Conservation (phyloP, 495 filamentous ascomycete species). For the Penicillium fimorum region DNA sequence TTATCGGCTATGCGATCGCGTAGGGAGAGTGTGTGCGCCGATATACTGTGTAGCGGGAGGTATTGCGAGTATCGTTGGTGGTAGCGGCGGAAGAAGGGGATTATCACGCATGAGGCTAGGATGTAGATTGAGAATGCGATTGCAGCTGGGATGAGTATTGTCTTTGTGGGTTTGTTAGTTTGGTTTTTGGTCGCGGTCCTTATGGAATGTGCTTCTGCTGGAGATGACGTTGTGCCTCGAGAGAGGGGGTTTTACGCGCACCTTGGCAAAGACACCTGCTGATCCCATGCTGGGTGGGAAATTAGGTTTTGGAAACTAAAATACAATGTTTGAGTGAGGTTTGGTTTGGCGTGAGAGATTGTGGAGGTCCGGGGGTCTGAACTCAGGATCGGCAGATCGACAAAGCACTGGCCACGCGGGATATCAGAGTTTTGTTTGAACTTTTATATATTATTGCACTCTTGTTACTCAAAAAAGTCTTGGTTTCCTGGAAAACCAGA, state of each 20-base stretch:
- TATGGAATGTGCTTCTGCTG: no score
- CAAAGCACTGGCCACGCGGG: background rate
- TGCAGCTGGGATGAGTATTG: slow-evolving; percentile 71
- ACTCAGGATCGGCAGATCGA: slow-evolving; percentile 5
- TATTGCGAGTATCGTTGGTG: slow-evolving; percentile 71
- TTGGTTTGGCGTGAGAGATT: background rate
- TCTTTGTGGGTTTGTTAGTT: slow-evolving; percentile 48
- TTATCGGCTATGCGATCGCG: slow-evolving; percentile 59
- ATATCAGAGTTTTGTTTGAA: background rate
- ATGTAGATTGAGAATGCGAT: slow-evolving; percentile 77
- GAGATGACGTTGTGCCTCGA: background rate
- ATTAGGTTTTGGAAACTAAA: background rate
- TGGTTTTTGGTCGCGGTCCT: background rate
- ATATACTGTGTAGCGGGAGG: slow-evolving; percentile 64
- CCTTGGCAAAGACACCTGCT: slow-evolving; percentile 36
- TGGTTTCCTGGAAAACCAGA: background rate
- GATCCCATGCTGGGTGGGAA: slow-evolving; percentile 27
- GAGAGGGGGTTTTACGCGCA: slow-evolving; percentile 11
- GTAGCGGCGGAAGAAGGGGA: slow-evolving; percentile 75
- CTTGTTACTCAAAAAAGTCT: background rate
- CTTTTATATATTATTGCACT: background rate
- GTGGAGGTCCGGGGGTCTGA: background rate
- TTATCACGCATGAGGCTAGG: slow-evolving; percentile 62
- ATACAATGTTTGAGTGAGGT: background rate
- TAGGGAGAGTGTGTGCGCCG: slow-evolving; percentile 58